Evolutionary conservation across 2,329 filamentous ascomycete species (phyloP).

Genomic region (Cladosporium colombiae): DNA sequence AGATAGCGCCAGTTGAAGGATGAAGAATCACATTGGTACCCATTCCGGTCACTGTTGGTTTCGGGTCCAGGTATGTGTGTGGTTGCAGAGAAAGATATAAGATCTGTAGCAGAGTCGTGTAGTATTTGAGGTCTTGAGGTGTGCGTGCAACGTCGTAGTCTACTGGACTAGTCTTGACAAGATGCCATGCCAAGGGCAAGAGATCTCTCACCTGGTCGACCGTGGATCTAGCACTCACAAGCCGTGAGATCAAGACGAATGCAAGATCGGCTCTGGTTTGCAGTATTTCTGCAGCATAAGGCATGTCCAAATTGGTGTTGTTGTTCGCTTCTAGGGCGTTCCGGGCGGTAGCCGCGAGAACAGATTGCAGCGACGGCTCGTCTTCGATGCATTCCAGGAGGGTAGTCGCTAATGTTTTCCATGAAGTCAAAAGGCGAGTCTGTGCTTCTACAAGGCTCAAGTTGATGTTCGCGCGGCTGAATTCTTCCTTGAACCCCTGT

Average conservation of each 20-base stretch:
- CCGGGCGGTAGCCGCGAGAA: constrained; percentile 72
- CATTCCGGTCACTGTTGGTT: constrained; percentile 7
- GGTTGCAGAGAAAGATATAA: constrained; percentile 79
- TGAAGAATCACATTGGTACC: constrained; percentile 22
- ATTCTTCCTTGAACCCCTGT: constrained; percentile 74
- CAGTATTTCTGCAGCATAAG: constrained; percentile 77
- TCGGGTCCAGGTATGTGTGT: constrained; percentile 43
- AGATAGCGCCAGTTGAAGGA: constrained; percentile 48
- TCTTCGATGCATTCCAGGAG: constrained; percentile 65
- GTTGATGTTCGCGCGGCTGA: constrained; percentile 85
- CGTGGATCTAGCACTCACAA: constrained; percentile 59
- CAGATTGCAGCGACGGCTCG: constrained; percentile 61
- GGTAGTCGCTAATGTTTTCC: constrained; percentile 85
- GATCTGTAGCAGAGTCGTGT: constrained; percentile 78
- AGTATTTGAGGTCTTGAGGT: constrained; percentile 66
- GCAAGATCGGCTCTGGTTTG: constrained; percentile 77
- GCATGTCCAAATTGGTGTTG: constrained; percentile 69
- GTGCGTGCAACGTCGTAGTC: constrained; percentile 62
- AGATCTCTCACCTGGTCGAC: constrained; percentile 56
- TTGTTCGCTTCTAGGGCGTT: constrained; percentile 80
- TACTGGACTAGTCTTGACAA: constrained; percentile 55
- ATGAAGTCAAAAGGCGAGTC: constrained; percentile 80
- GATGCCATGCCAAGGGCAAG: constrained; percentile 61
- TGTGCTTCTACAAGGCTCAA: constrained; percentile 90
- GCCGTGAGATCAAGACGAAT: constrained; percentile 76